Evolutionary conservation across 306 rosid genomes (phyloP), one percentile per base, ranked within the genome.

Genomic region (Carpinus fangiana): DNA sequence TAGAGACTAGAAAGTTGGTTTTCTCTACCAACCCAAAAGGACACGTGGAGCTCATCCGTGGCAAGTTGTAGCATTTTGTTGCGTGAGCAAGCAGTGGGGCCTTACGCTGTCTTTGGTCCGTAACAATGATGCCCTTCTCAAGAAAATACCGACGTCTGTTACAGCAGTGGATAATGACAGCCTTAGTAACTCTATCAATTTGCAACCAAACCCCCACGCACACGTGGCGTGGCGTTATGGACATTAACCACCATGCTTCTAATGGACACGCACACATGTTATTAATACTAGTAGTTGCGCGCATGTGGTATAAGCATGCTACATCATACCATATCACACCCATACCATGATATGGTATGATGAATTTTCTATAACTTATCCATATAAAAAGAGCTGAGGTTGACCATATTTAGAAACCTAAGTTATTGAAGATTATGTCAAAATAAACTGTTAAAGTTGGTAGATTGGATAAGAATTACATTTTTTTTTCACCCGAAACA

Each of bases 81-180:
- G 13, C 71, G 56, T 60, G 36, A 34, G 56, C 16, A 18, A 67
- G 18, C 14, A 18, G 13, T n/a, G 38, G 53, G 13, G 5, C 72
- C 43, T 18, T 17, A 47, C 50, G 53, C 1, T 50, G 21, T 53
- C 8, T 70, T 51, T 8, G 18, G 5, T 36, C 12, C n/a, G 45
- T 1, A 14, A 50, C 26, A 28, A 56, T 31, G 48, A 61, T 79
- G 38, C 75, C 70, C 53, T 74, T 68, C 55, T 56, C 56, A 26
- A 71, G 73, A 62, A 71, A 76, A 20, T 14, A 72, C 13, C 43
- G 80, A 59, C 70, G 76, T 70, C 80, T 75, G 83, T 80, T 43
- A 80, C 76, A 14, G 76, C 72, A 46, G 64, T 0, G 72, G 83
- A 80, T 46, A 57, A 74, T n/a, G 79, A 68, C 70, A 28, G 53